Evolutionary conservation across 2,329 filamentous ascomycete species (phyloP), one percentile per base, ranked within the genome.

Genomic region (Monosporascus sp.): DNA sequence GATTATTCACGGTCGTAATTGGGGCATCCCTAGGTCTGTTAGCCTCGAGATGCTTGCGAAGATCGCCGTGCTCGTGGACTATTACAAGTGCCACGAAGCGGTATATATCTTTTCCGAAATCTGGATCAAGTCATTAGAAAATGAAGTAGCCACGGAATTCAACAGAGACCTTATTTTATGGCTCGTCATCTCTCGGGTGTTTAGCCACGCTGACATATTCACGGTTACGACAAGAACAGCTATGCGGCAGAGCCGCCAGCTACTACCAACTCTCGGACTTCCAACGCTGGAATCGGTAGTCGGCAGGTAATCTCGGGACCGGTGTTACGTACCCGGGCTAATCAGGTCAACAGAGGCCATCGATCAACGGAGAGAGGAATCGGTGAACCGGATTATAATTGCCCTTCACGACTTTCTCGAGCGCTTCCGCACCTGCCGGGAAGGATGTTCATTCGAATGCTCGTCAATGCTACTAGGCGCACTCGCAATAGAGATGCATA

Each of bases 31-130:
- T 6, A 27, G 43, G 38, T 27, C n/a, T 0, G 15, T 57, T 5
- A 49, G 11, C 9, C 43, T 57, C 2, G 57, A 56, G 41, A 54
- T 50, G 52, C 47, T 55, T 8, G 54, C 52, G 3, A 58, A 55
- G 38, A 53, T 58, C 43, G 52, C 57, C 20, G 54, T 58, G 9
- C 52, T 57, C 35, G 46, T 48, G n/a, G 46, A 48, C n/a, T 55
- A 57, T 27, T 57, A 57, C 31, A n/a, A 48, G 11, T 57, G 55
- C 31, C 53, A 53, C 14, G 55, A 57, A n/a, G 52, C 35, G 11
- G 36, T 55, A 7, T 6, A 2, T 7, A 14, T 52, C 3, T 50
- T 47, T 43, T 35, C 25, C 7, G 47, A 54, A 3, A 3, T 50
- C 3, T 56, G 51, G 49, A 45, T 48, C 18, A 7, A 15, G 3